Conservation (phyloP, 139 green algal genomes). For the Chlamydomonas sp. region DNA sequence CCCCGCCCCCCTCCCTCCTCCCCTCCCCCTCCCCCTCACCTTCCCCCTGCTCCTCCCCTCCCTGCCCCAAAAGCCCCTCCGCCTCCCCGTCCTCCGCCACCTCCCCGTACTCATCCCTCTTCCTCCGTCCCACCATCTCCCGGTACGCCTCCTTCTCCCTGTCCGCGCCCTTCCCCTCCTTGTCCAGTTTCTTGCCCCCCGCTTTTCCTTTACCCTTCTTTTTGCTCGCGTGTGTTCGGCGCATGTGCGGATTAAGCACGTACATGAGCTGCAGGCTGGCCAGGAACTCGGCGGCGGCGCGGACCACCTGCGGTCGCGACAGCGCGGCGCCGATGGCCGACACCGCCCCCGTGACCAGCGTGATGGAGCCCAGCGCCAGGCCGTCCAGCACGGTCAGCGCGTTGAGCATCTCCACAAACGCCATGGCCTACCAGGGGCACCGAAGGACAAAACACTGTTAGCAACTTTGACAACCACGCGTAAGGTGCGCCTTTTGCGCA, state of each 20-base stretch:
- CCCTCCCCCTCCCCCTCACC: neutral
- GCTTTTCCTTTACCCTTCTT: neutral
- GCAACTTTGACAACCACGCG: too few species aligned
- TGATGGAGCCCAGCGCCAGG: conserved; percentile 26
- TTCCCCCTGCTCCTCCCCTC: neutral
- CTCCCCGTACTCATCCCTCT: neutral
- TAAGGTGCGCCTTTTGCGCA: too few species aligned
- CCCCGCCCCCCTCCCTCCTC: too few species aligned
- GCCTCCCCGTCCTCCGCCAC: neutral
- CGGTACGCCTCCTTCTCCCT: neutral
- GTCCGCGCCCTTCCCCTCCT: neutral
- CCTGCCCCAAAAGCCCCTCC: too few species aligned
- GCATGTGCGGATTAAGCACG: conserved; percentile 31
- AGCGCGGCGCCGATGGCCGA: conserved; percentile 28
- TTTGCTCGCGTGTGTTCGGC: neutral
- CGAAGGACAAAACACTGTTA: too few species aligned
- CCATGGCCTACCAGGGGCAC: conserved; percentile 3
- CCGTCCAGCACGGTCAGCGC: conserved; percentile 31
- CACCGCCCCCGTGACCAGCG: conserved; percentile 22
- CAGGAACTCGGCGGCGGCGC: conserved; percentile 1
- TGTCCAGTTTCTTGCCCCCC: neutral
- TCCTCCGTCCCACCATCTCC: neutral
- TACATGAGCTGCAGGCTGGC: conserved; percentile 31
- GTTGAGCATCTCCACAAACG: conserved; percentile 8
- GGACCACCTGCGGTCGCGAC: conserved; percentile 13